Base-by-base conservation (phyloP, 257 asterid genomes). In the Mentha longifolia region DNA sequence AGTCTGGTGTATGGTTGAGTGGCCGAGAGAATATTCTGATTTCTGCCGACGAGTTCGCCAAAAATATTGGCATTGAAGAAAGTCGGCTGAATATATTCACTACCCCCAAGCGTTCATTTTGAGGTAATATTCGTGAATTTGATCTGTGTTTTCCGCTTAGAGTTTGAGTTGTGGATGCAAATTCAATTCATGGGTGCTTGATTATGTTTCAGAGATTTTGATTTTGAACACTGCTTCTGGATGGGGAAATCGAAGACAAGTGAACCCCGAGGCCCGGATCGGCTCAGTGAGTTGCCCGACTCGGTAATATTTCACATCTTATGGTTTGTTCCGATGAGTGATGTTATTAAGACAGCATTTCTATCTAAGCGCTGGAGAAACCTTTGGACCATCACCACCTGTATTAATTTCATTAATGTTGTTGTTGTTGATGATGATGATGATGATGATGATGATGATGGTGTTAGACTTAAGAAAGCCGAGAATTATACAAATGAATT, bases 281-380 rank as follows among this genome's bases (percentile, higher is more conserved):
- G 65, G 30, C 65, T 58, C 65, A 58, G 43, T 31, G 65, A 58
- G 45, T 58, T 58, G 19, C 65, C 65, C 4, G 65, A 58, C 65
- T 30, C 43, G 5, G 8, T 58, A 14, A 13, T 58, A 1, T 15
- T 31, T 12, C 45, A 9, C 2, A 58, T 58, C n/a, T 39, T 58
- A 13, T 30, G 43, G 17, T 31, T 14, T 0, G 15, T 58, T 11
- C 43, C 43, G 4, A 31, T 28, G 20, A 6, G 3, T 12, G 65
- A 58, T 13, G 65, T 31, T 31, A 19, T 31, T 15, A 58, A 45
- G 43, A 58, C 65, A 58, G 15, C 22, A 3, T 5, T 58, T 14
- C 65, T 58, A 6, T 58, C 65, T 10, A 58, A 31, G 19, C 65
- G 45, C 65, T 58, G 65, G 65, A 31, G 25, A 6, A 3, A 31